Evolutionary conservation across 2,329 filamentous ascomycete species (phyloP), one percentile per base, ranked within the genome.

Genomic region (Ramularia endophylla): DNA sequence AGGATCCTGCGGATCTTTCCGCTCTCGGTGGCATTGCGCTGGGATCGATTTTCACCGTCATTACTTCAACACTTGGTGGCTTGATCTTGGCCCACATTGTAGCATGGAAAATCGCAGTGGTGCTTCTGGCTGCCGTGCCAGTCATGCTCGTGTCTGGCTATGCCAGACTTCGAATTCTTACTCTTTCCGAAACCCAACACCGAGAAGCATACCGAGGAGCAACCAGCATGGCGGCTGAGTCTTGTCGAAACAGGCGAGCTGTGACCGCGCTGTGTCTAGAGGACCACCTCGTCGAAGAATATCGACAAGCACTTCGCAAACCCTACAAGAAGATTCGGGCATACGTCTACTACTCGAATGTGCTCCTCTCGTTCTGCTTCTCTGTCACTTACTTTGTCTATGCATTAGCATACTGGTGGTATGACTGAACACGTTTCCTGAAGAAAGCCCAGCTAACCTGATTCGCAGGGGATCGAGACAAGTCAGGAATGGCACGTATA

Each of bases 171-270:
- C 63, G 67, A 4, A 65, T 73, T 3, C 59, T 74, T 11, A 72
- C 76, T 2, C 70, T 73, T 27, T 79, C 81, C 35, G 78, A 85
- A 47, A 71, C 75, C 41, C 73, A 75, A 11, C 79, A 84, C 50
- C 75, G 80, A 29, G 74, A 73, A 17, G 80, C 82, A 2, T 86
- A 82, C 51, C 72, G 75, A 5, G 72, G 73, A 31, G 79, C 82
- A 2, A 75, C 81, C 12, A 72, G 74, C 4, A 73, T 85, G 38
- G 80, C 80, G 1, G 77, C 80, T 5, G 82, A 87, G 51, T 80
- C 81, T 1, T 78, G 82, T 36, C 73, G 76, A 38, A 77, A 75
- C 1, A 80, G 83, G 60, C 77, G 80, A 51, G 85, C 82, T 19
- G 72, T 71, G 11, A 64, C 67, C 3, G 61, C 66, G 1, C 63